Conservation (phyloP, 2,329 filamentous ascomycete genomes). For the Colletotrichum tofieldiae region DNA sequence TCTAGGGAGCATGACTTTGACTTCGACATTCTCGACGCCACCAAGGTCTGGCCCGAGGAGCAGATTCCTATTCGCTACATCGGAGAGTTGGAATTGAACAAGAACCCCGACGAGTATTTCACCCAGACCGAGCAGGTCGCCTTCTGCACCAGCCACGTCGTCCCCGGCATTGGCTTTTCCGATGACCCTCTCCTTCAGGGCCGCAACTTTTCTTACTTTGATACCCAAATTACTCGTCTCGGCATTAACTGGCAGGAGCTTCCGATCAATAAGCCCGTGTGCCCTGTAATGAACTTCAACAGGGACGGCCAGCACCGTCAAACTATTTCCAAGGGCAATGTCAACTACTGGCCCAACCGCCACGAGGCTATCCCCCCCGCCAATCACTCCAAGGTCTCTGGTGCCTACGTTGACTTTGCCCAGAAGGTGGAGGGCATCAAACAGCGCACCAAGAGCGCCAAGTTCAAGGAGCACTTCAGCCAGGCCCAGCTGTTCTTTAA, state of each 20-base stretch:
- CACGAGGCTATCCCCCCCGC: conserved; percentile 76
- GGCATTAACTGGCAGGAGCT: conserved; percentile 84
- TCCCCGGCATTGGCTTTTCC: conserved; percentile 84
- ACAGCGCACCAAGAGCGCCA: conserved; percentile 76
- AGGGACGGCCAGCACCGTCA: conserved; percentile 82
- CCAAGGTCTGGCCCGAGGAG: conserved; percentile 89
- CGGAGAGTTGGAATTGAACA: conserved; percentile 84
- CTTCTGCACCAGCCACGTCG: conserved; percentile 85
- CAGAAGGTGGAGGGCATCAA: conserved; percentile 80
- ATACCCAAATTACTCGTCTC: conserved; percentile 79
- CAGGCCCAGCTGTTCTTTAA: conserved; percentile 90
- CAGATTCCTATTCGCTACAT: conserved; percentile 82
- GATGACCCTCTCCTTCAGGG: conserved; percentile 83
- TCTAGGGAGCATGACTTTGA: conserved; percentile 83
- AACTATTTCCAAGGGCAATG: conserved; percentile 79
- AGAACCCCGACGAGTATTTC: conserved; percentile 86
- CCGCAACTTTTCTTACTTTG: conserved; percentile 78
- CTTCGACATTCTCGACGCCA: conserved; percentile 88
- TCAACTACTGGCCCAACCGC: conserved; percentile 87
- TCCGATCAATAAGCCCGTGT: conserved; percentile 83
- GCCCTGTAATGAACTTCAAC: conserved; percentile 83
- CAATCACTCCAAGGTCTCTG: conserved; percentile 65
- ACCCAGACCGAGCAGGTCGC: conserved; percentile 86
- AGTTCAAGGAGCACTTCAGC: conserved; percentile 84
- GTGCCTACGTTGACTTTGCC: conserved; percentile 79